Base-by-base conservation (phyloP, 2,329 filamentous ascomycete species). In the Fusarium haematococcum region DNA sequence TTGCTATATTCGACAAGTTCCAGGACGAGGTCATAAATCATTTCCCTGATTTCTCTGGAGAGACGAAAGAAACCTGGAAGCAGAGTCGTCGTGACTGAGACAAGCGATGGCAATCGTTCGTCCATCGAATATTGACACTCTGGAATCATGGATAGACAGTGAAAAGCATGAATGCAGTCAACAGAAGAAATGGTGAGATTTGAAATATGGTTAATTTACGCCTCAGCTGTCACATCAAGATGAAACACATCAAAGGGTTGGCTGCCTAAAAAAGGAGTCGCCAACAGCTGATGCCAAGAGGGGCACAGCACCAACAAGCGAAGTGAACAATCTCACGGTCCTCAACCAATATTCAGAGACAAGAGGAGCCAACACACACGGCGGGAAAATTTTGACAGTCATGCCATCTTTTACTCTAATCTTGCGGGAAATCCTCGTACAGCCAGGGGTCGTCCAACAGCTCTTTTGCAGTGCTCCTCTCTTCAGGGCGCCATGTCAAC, bases 361-460 rank as follows among this genome's bases (percentile, higher is more conserved):
- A n/a, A n/a, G 16, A 52, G 30, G 16, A 52, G 45, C 13, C 43
- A 48, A 48, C 43, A 48, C 1, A 27, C 43, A 48, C 23, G 8
- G 16, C 8, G 16, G 13, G 23, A 25, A 27, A 48, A 18, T 27
- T 48, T 16, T 8, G 2, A 48, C 5, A 27, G 23, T 27, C 45
- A 50, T 50, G 45, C 2, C 45, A 50, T 50, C 23, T 27, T 50
- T 27, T 50, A 8, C 3, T 5, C 56, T 67, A 67, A 18, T 43
- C 30, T 37, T 67, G 65, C 7, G 58, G 39, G 14, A 57, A 70
- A 64, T 70, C 43, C 50, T 70, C 59, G 14, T 68, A 57, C 5
- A 70, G 20, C 68, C 54, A 70, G 5, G 59, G 65, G n/a, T 61
- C 65, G 27, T 70, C 60, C 8, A 70, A 45, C 20, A 71, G 62